phyloP scores from a whole-genome alignment of 345 rosid genomes.

The Sisymbrium altissimum region DNA sequence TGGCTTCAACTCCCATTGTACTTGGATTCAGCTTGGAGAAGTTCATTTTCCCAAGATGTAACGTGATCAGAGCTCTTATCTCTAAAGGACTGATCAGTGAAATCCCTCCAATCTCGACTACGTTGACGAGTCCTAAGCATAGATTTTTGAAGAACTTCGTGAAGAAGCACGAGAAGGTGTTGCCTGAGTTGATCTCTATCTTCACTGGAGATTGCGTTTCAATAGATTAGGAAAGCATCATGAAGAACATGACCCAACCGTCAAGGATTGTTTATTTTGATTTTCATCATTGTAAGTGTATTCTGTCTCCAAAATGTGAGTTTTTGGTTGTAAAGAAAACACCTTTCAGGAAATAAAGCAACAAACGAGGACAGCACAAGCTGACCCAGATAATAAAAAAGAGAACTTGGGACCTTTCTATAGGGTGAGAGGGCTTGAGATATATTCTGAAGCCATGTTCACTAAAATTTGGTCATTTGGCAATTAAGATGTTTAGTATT shows the following conservation, averaged over 20 bases:
- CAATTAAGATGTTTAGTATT: background rate
- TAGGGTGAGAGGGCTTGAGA: too few relatives aligned
- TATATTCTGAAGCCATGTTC: background rate
- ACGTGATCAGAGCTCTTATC: constrained; percentile 26
- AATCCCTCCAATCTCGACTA: constrained; percentile 17
- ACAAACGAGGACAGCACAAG: background rate
- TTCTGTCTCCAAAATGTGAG: background rate
- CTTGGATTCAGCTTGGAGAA: constrained; percentile 36
- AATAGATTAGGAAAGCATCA: background rate
- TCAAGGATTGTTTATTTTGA: background rate
- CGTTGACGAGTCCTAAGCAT: constrained; percentile 12
- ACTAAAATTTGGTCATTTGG: background rate
- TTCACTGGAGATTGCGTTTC: background rate
- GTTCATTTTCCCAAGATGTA: constrained; percentile 36
- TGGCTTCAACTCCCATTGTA: constrained; percentile 17
- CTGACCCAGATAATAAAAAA: background rate
- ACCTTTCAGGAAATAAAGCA: background rate
- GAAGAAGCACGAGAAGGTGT: constrained; percentile 1
- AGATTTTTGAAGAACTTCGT: constrained; percentile 16
- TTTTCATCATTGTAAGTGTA: background rate
- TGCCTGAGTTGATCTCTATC: constrained; percentile 3
- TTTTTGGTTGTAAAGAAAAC: background rate
- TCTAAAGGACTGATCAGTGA: constrained; percentile 23
- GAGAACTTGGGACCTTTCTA: background rate
- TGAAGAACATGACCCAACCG: background rate